Conservation (phyloP, 1,284 basidiomycete species). For the Pseudozyma pruni region DNA sequence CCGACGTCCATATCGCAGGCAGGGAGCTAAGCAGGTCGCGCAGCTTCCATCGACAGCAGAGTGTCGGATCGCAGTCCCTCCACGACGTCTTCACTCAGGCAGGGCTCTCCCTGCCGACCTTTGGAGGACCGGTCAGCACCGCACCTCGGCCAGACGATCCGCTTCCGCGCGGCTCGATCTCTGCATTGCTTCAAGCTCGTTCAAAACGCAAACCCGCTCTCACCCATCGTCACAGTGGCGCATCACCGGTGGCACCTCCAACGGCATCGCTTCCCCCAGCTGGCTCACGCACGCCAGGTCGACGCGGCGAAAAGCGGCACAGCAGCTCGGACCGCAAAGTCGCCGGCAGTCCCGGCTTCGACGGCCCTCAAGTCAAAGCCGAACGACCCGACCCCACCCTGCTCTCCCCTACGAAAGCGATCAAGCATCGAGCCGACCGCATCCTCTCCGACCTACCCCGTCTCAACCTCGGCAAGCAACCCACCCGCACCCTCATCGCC, state of each 20-base stretch:
- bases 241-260: constrained; percentile 2
- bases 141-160: constrained; percentile 55
- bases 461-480: constrained; percentile 36
- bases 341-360: constrained; percentile 26
- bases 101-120: constrained; percentile 28
- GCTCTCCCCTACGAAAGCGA: constrained; percentile 15
- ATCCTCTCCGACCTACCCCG: constrained; percentile 42
- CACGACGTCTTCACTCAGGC: constrained; percentile 47
- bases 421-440: constrained; percentile 32
- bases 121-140: constrained; percentile 16
- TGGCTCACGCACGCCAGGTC: constrained; percentile 45
- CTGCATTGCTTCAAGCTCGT: constrained; percentile 36
- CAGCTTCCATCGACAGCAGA: constrained; percentile 35
- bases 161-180: constrained; percentile 48
- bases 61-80: constrained; percentile 23
- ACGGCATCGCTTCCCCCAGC: constrained; percentile 1
- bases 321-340: constrained; percentile 28
- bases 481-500: constrained; percentile 15
- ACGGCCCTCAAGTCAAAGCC: constrained; percentile 1
- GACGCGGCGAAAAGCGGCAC: constrained; percentile 52
- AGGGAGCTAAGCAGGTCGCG: constrained; percentile 29
- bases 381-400: not conserved
- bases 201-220: constrained; percentile 28
- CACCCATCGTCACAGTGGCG: constrained; percentile 14
- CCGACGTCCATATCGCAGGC: not conserved